Evolutionary conservation across 371 early-diverging fungal genomes (phyloP).

Genomic region (Nematocida sp.): DNA sequence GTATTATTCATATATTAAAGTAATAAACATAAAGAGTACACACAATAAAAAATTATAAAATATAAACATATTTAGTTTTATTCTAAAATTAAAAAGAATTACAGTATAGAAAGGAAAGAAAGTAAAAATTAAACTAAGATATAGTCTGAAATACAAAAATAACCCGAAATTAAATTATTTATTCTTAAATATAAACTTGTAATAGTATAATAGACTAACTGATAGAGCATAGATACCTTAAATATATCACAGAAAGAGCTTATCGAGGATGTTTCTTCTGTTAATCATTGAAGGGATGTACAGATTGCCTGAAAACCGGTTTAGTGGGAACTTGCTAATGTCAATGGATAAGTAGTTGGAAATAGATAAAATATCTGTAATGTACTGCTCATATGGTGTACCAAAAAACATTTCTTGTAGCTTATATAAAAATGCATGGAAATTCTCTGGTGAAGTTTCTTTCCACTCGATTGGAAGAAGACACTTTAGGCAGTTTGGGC

Average conservation of each 20-base stretch:
- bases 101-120: too few species aligned
- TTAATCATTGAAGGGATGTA: constrained; percentile 23
- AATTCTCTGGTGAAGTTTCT: not conserved
- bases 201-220: too few species aligned
- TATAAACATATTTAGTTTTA: too few species aligned
- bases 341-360: constrained; percentile 20
- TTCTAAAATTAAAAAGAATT: too few species aligned
- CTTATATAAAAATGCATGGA: constrained; percentile 25
- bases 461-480: constrained; percentile 12
- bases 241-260: not conserved
- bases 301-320: constrained; percentile 2
- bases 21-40: too few species aligned
- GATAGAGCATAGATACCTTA: not conserved
- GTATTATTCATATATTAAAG: too few species aligned
- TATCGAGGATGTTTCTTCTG: constrained; percentile 2
- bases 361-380: constrained; percentile 2
- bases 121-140: too few species aligned
- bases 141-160: too few species aligned
- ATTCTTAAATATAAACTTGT: too few species aligned
- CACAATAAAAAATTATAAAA: too few species aligned
- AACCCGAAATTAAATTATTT: too few species aligned
- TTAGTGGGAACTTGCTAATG: constrained; percentile 25
- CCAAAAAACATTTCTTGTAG: constrained; percentile 11
- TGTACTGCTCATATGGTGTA: not conserved
- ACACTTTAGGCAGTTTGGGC: constrained; percentile 21